Evolutionary conservation across 306 rosid species (phyloP), one percentile per base, ranked within the genome.

Genomic region (Oemleria cerasiformis): DNA sequence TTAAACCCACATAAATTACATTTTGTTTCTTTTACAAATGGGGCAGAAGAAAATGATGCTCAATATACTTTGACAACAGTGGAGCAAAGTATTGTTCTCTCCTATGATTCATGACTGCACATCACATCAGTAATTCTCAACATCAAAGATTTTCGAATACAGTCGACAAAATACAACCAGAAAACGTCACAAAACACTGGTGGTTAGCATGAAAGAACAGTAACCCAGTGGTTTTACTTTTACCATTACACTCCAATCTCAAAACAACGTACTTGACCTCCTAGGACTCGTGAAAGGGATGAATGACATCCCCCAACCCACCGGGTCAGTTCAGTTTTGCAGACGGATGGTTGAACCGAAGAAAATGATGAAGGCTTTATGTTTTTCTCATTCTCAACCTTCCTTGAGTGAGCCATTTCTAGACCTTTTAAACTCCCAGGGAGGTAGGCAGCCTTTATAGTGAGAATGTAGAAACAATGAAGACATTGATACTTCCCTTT

Each of bases 371-470:
- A 63, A 23, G 67, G 65, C 54, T 44, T 23, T 20, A 65, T 44
- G 41, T 65, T 49, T 55, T 41, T 51, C 65, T 88, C 86, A 85
- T 30, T 80, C 76, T 88, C 86, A 85, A 51, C 77, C 67, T 90
- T 86, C 78, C 86, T 88, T 91, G 61, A 71, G 38, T 54, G 92
- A 83, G 67, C 72, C 87, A 70, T 72, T 87, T 84, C 68, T 87
- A 43, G 97, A 89, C 73, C 86, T 81, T 82, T 75, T 85, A 13
- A 83, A 71, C 76, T 88, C 90, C 92, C 98, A 94, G 13, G 92
- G 96, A 5, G 98, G 97, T 49, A 93, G 70, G 77, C 97, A 90
- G 64, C 97, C 97, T 80, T 92, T 93, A 68, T 88, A 88, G 75
- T 91, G 98, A 55, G 97, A 91, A 73, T 91, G 98, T 68, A 94